These are phyloP conservation scores for Euphorbia pulcherrima DNA, from an alignment of 345 rosid genomes.

Conservation along the genomic window DNA sequence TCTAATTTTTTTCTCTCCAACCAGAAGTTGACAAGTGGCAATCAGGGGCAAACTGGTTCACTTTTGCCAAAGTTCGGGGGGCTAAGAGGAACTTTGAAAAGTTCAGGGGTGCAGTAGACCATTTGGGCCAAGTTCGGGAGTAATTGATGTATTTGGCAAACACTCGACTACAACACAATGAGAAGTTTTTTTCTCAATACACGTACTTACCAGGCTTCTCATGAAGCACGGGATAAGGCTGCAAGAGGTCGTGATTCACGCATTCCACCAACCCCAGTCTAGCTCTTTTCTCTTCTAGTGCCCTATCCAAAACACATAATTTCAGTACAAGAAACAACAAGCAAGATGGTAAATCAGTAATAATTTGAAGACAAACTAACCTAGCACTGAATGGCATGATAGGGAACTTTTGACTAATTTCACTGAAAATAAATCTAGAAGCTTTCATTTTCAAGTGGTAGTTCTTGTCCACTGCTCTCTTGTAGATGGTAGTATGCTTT, in stretches of 20 bases:
- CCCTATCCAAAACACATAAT: constrained; percentile 36
- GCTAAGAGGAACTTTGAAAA: too few species aligned
- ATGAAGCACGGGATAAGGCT: constrained; percentile 92
- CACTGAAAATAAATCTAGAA: constrained; percentile 93
- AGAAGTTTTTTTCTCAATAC: not conserved
- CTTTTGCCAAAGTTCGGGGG: too few species aligned
- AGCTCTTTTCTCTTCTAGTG: constrained; percentile 95
- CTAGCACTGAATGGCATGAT: constrained; percentile 90
- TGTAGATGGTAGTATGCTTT: constrained; percentile 90
- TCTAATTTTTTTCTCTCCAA: too few species aligned
- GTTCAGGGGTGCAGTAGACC: too few species aligned
- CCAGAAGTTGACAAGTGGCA: too few species aligned
- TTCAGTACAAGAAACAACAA: not conserved
- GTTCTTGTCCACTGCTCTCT: constrained; percentile 73
- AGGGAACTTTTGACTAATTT: constrained; percentile 72
- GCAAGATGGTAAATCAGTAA: not conserved
- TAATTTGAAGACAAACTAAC: constrained; percentile 32
- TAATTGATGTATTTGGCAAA: too few species aligned
- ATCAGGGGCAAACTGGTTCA: too few species aligned
- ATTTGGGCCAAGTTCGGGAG: too few species aligned
- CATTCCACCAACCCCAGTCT: constrained; percentile 92
- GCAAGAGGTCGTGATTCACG: constrained; percentile 89
- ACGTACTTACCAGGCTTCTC: constrained; percentile 75
- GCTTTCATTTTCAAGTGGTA: constrained; percentile 98
- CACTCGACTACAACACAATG: not conserved